phyloP scores from a whole-genome alignment of 1,284 basidiomycete genomes.

The Somion occarium region DNA sequence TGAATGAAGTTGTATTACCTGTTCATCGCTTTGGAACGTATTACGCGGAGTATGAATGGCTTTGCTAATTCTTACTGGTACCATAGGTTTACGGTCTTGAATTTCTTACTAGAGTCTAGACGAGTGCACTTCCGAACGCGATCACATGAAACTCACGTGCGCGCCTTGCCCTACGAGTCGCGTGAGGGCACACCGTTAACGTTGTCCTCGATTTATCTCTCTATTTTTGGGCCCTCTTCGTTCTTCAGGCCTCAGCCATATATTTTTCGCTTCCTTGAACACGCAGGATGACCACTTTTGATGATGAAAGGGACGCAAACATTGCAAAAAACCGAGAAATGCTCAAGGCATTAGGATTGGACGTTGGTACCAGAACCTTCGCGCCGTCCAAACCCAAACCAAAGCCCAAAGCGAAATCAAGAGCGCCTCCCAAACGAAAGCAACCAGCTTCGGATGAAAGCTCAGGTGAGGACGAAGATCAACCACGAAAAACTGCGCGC shows the following conservation, averaged over 20 bases:
- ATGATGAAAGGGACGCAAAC: slow-evolving; percentile 38
- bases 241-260: neutral
- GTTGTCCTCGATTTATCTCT: too few relatives aligned
- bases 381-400: slow-evolving; percentile 42
- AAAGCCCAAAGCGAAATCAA: slow-evolving; percentile 32
- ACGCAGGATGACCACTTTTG: slow-evolving; percentile 12
- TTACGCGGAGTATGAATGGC: too few relatives aligned
- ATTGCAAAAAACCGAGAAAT: slow-evolving; percentile 46
- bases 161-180: too few relatives aligned
- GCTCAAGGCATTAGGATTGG: slow-evolving; percentile 39
- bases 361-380: slow-evolving; percentile 23
- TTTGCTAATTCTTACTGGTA: too few relatives aligned
- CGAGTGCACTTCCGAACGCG: too few relatives aligned
- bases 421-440: slow-evolving; percentile 17
- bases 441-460: slow-evolving; percentile 2
- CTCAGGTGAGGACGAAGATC: slow-evolving; percentile 9
- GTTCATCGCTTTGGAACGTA: too few relatives aligned
- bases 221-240: neutral
- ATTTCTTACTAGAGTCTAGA: too few relatives aligned
- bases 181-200: too few relatives aligned
- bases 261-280: neutral
- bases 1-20: too few relatives aligned
- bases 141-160: too few relatives aligned
- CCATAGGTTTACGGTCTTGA: too few relatives aligned
- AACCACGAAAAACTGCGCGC: slow-evolving; percentile 13